Conservation (phyloP, 768 basidiomycete species). For the Mycena galericulata region DNA sequence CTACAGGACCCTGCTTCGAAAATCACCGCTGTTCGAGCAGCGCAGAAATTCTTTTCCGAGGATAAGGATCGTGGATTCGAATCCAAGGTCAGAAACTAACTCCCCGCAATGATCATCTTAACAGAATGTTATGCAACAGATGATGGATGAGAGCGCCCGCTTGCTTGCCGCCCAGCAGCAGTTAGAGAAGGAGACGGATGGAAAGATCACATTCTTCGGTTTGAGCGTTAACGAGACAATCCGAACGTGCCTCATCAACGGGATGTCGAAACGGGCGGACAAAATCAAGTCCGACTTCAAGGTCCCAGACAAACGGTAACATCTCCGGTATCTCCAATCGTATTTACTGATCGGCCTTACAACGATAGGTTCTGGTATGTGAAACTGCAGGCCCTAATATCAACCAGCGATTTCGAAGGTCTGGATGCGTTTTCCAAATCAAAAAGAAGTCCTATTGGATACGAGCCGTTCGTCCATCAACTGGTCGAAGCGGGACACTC, state of each 20-base stretch:
- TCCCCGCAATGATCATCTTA: not conserved
- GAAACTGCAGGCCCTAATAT: constrained; percentile 86
- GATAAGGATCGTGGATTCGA: constrained; percentile 94
- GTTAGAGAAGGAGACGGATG: constrained; percentile 86
- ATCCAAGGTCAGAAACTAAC: constrained; percentile 70
- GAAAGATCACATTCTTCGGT: constrained; percentile 85
- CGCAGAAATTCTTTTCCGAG: constrained; percentile 94
- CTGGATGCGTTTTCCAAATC: constrained; percentile 89
- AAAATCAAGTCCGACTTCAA: constrained; percentile 91
- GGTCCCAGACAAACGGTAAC: constrained; percentile 93
- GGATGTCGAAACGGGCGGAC: constrained; percentile 89
- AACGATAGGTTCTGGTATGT: constrained; percentile 88
- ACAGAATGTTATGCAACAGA: constrained; percentile 58
- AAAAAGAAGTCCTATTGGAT: constrained; percentile 94
- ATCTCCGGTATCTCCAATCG: not conserved
- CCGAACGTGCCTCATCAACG: constrained; percentile 78
- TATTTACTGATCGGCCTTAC: constrained; percentile 10
- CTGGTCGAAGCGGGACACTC: constrained; percentile 78
- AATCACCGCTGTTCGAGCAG: constrained; percentile 78
- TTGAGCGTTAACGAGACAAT: constrained; percentile 91
- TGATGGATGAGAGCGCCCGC: constrained; percentile 88
- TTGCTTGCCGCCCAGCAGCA: constrained; percentile 87
- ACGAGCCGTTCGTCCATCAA: constrained; percentile 89
- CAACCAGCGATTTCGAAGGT: constrained; percentile 85
- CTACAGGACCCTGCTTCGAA: constrained; percentile 78